Evolutionary conservation across 2,329 filamentous ascomycete species (phyloP).

Genomic region (Beauveria pseudobassiana): DNA sequence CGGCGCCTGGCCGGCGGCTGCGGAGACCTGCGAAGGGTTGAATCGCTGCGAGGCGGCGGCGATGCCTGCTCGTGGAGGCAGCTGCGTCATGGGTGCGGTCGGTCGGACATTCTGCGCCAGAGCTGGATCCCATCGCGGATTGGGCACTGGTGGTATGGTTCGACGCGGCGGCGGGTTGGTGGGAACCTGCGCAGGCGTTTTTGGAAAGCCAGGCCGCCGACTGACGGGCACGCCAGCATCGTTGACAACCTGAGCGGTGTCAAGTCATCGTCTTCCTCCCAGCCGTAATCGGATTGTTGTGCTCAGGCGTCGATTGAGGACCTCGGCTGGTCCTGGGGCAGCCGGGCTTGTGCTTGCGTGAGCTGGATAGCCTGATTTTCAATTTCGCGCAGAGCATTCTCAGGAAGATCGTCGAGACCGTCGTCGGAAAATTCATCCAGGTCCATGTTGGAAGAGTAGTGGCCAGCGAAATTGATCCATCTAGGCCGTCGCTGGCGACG

Average conservation of each 20-base stretch:
- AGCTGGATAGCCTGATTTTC: slow-evolving; percentile 56
- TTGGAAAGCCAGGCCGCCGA: slow-evolving; percentile 17
- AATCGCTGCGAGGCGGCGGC: slow-evolving; percentile 19
- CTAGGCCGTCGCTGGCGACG: not conserved
- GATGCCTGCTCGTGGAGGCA: not conserved
- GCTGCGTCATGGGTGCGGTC: slow-evolving; percentile 11
- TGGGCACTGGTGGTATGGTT: slow-evolving; percentile 25
- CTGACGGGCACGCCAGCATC: slow-evolving; percentile 34
- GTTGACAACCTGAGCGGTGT: slow-evolving; percentile 49
- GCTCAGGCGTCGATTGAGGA: slow-evolving; percentile 19
- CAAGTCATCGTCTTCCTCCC: slow-evolving; percentile 49
- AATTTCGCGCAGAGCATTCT: slow-evolving; percentile 51
- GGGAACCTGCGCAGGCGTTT: slow-evolving; percentile 24
- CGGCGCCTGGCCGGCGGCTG: slow-evolving; percentile 19
- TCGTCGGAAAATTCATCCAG: slow-evolving; percentile 57
- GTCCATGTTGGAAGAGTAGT: slow-evolving; percentile 22
- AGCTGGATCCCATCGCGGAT: slow-evolving; percentile 32
- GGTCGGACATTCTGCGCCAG: slow-evolving; percentile 18
- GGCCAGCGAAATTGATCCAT: not conserved
- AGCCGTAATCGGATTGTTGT: slow-evolving; percentile 31
- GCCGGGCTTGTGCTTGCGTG: slow-evolving; percentile 41
- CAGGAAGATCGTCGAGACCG: slow-evolving; percentile 53
- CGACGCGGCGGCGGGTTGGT: slow-evolving; percentile 18
- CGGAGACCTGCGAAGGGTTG: slow-evolving; percentile 27
- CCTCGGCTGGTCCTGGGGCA: slow-evolving; percentile 18